Evolutionary conservation across 768 basidiomycete genomes (phyloP).

Genomic region (Amanita rubescens): DNA sequence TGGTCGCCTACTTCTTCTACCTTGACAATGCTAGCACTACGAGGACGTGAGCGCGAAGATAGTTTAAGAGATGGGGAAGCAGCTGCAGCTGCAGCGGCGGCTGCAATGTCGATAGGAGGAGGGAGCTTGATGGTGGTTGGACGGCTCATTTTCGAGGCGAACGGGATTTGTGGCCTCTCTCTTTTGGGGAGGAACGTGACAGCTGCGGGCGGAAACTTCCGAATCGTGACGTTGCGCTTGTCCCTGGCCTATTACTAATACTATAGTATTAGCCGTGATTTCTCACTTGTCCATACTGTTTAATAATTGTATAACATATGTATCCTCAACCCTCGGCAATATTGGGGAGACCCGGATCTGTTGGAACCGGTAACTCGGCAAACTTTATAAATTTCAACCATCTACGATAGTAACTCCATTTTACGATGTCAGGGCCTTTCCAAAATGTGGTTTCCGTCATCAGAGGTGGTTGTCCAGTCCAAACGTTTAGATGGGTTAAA

Average conservation of each 20-base stretch:
- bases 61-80: conserved; percentile 17
- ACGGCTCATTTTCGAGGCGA: conserved; percentile 33
- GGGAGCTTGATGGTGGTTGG: conserved; percentile 52
- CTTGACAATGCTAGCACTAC: conserved; percentile 74
- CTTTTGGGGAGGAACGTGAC: neutral
- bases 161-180: neutral
- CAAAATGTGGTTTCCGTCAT: too few species aligned
- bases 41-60: conserved; percentile 35
- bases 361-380: too few species aligned
- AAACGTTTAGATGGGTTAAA: neutral
- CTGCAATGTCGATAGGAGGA: conserved; percentile 36
- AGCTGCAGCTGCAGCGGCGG: conserved; percentile 14
- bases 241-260: too few species aligned
- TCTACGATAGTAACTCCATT: too few species aligned
- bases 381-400: too few species aligned
- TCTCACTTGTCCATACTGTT: too few species aligned
- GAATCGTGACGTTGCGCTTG: neutral
- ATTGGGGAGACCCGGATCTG: too few species aligned
- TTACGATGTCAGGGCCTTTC: too few species aligned
- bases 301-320: too few species aligned
- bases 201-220: conserved; percentile 4
- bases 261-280: too few species aligned
- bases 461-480: too few species aligned
- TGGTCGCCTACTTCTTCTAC: conserved; percentile 76
- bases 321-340: too few species aligned